phyloP scores from a whole-genome alignment of 1,139 yeast genomes.

The Petasospora fabianii region DNA sequence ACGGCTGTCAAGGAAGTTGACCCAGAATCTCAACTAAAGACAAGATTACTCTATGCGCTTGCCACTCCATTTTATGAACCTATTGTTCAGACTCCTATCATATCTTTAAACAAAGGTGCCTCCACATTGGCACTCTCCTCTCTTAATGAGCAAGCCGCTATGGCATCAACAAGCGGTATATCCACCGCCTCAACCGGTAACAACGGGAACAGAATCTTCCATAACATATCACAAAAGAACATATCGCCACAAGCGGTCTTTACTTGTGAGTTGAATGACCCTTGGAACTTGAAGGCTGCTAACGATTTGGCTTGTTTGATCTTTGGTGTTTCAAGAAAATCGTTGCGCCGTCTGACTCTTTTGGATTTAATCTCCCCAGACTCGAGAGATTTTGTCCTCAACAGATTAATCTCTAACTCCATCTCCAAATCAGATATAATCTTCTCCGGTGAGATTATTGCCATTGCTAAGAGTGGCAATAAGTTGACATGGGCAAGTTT shows the following conservation, averaged over 20 bases:
- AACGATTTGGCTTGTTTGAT: slow-evolving; percentile 86
- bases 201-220: slow-evolving; percentile 43
- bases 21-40: slow-evolving; percentile 43
- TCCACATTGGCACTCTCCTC: slow-evolving; percentile 44
- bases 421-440: slow-evolving; percentile 37
- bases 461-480: slow-evolving; percentile 43
- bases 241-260: slow-evolving; percentile 77
- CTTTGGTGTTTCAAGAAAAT: slow-evolving; percentile 73
- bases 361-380: slow-evolving; percentile 77
- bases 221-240: slow-evolving; percentile 61
- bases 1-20: slow-evolving; percentile 27
- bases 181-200: slow-evolving; percentile 12
- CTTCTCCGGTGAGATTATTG: slow-evolving; percentile 54
- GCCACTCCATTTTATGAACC: slow-evolving; percentile 73
- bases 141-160: slow-evolving; percentile 18
- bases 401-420: slow-evolving; percentile 40
- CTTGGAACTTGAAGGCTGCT: slow-evolving; percentile 80
- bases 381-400: slow-evolving; percentile 61
- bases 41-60: slow-evolving; percentile 57
- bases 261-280: slow-evolving; percentile 71
- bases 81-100: slow-evolving; percentile 28
- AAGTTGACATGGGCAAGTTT: slow-evolving; percentile 72
- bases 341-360: slow-evolving; percentile 59
- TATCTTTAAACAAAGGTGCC: slow-evolving; percentile 31
- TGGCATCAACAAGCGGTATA: slow-evolving; percentile 26